These are phyloP conservation scores for Emmonsiellopsis sp. DNA, from an alignment of 2,329 filamentous ascomycete genomes.

Conservation along the genomic window DNA sequence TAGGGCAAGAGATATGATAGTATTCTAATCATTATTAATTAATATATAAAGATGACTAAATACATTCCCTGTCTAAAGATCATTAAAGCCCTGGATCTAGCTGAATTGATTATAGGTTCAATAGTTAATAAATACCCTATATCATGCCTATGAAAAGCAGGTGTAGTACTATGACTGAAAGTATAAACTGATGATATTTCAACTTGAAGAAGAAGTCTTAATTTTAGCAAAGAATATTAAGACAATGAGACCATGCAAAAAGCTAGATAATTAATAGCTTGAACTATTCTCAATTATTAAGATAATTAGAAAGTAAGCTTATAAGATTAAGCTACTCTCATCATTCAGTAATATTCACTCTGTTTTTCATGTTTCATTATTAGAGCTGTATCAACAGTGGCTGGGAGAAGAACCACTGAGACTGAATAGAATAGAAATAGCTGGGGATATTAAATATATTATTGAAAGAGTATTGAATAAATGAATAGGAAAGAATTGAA, in stretches of 20 bases:
- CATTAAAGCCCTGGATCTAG: too few species aligned
- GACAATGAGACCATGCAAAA: not conserved
- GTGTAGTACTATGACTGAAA: not conserved
- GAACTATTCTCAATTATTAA: not conserved
- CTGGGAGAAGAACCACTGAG: not conserved
- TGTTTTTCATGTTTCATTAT: not conserved
- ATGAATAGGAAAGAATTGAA: not conserved
- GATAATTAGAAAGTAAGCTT: not conserved
- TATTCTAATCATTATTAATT: too few species aligned
- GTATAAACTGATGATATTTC: not conserved
- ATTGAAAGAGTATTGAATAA: not conserved
- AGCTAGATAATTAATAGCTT: not conserved
- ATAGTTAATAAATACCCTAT: not conserved
- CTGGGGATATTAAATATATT: not conserved
- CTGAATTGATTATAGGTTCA: too few species aligned
- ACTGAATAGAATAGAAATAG: not conserved
- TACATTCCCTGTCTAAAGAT: too few species aligned
- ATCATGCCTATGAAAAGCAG: not conserved
- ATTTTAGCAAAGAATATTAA: conserved; percentile 1
- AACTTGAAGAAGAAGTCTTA: not conserved
- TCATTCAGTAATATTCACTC: not conserved
- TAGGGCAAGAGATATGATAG: too few species aligned
- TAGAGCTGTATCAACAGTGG: not conserved
- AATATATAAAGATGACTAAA: too few species aligned
- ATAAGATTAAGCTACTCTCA: not conserved